Evolutionary conservation across 495 filamentous ascomycete genomes (phyloP), one percentile per base, ranked within the genome.

Genomic region (Haplographium delicatum): DNA sequence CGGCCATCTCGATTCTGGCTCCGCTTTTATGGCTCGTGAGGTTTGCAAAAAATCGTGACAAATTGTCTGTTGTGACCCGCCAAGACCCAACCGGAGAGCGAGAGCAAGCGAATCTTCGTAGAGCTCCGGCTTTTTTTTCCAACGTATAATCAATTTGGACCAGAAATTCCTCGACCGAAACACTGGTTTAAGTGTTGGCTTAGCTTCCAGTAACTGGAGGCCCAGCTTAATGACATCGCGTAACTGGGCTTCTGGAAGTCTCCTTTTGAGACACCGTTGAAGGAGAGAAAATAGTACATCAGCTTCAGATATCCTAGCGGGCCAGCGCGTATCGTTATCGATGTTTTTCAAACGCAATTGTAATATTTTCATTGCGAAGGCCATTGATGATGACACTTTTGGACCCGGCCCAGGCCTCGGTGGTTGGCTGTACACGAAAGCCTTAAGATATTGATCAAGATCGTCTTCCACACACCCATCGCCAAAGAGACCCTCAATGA

Each of bases 351-450:
- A 7, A 16, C 44, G 25, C 9, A 48, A 47, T 45, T 58, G 22
- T 10, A 58, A 44, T 13, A 58, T 11, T 31, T 58, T 47, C 30
- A 46, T 47, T 9, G 38, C 37, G 15, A 54, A 58, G 19, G 44
- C 19, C 55, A 58, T 58, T 25, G 55, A 45, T 27, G 39, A 28
- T 30, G 55, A 56, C 28, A 44, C 48, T 3, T 58, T 37, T 10
- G 45, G 51, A 15, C 44, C 24, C 20, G 51, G 42, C 7, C 55
- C 27, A 18, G 38, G 55, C 24, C 2, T 0, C 6, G 44, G 27
- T 9, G 50, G 55, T 20, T 35, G 19, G 15, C 39, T 37, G 33
- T 19, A 58, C 25, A 50, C 8, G n/a, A 50, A 58, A 4, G 41
- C 45, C 30, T 35, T 22, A 9, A 58, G 26, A 31, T 53, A 44